Evolutionary conservation across 371 early-diverging fungal species (phyloP).

Genomic region (Mortierella sp.): DNA sequence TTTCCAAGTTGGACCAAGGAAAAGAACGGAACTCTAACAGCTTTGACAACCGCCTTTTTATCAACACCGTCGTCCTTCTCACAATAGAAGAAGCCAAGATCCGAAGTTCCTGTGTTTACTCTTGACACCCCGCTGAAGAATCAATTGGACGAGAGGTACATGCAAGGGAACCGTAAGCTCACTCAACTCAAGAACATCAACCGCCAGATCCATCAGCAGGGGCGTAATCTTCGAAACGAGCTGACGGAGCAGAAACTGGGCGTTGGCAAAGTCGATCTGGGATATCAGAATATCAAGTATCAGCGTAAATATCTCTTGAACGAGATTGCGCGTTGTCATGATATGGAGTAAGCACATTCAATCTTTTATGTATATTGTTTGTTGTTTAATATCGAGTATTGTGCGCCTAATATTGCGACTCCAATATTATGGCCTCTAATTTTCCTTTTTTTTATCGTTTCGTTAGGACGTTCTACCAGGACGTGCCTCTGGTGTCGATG

Average conservation of each 20-base stretch:
- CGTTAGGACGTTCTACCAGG: slow-evolving; percentile 49
- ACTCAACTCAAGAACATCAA: slow-evolving; percentile 41
- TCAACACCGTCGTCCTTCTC: background rate
- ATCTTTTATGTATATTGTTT: background rate
- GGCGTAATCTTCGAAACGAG: slow-evolving; percentile 44
- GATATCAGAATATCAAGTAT: slow-evolving; percentile 51
- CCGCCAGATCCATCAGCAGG: slow-evolving; percentile 42
- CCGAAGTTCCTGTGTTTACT: background rate
- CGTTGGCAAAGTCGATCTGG: slow-evolving; percentile 47
- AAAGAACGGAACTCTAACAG: background rate
- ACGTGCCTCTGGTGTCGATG: slow-evolving; percentile 42
- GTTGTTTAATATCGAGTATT: too few species aligned
- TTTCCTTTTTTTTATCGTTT: background rate
- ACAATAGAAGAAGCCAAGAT: background rate
- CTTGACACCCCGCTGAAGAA: background rate
- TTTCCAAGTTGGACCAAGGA: background rate
- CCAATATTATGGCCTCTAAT: background rate
- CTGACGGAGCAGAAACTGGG: slow-evolving; percentile 42
- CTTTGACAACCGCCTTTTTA: background rate
- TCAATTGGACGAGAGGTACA: slow-evolving; percentile 3
- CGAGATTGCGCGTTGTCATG: slow-evolving; percentile 56
- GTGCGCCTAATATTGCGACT: too few species aligned
- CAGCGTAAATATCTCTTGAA: slow-evolving; percentile 54
- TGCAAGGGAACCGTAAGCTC: slow-evolving; percentile 20
- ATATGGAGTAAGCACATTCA: slow-evolving; percentile 39